Evolutionary conservation across 2,329 filamentous ascomycete genomes (phyloP).

Genomic region (Alternaria sp.): DNA sequence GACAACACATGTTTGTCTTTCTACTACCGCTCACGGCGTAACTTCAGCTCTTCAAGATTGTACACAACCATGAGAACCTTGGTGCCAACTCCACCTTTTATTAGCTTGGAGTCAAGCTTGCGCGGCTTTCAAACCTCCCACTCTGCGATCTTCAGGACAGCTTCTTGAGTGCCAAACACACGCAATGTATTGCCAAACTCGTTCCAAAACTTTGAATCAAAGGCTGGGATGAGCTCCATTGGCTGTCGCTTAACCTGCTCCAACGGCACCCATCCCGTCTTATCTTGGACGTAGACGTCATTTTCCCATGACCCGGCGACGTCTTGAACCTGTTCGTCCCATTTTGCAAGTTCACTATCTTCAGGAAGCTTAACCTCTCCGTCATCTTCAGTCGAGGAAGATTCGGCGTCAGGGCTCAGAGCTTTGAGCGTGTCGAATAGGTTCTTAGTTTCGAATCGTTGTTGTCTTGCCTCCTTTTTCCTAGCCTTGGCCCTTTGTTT

Average conservation of each 20-base stretch:
- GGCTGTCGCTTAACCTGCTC: constrained; percentile 24
- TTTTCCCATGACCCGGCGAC: constrained; percentile 26
- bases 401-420: constrained; percentile 3
- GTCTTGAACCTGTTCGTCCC: neutral
- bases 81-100: neutral
- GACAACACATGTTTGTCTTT: neutral
- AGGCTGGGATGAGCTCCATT: constrained; percentile 59
- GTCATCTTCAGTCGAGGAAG: constrained; percentile 19
- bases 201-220: constrained; percentile 61
- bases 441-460: constrained; percentile 34
- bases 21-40: neutral
- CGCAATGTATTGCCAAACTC: constrained; percentile 65
- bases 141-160: constrained; percentile 30
- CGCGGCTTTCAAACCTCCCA: constrained; percentile 17
- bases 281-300: constrained; percentile 23
- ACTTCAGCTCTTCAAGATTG: neutral
- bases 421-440: constrained; percentile 30
- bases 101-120: neutral
- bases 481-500: constrained; percentile 23
- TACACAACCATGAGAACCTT: neutral
- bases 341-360: neutral
- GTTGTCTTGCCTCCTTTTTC: constrained; percentile 10
- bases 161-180: constrained; percentile 66
- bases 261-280: constrained; percentile 28
- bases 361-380: neutral